Base-by-base conservation (phyloP, 2,329 filamentous ascomycete genomes). In the Stachybotrys elegans region DNA sequence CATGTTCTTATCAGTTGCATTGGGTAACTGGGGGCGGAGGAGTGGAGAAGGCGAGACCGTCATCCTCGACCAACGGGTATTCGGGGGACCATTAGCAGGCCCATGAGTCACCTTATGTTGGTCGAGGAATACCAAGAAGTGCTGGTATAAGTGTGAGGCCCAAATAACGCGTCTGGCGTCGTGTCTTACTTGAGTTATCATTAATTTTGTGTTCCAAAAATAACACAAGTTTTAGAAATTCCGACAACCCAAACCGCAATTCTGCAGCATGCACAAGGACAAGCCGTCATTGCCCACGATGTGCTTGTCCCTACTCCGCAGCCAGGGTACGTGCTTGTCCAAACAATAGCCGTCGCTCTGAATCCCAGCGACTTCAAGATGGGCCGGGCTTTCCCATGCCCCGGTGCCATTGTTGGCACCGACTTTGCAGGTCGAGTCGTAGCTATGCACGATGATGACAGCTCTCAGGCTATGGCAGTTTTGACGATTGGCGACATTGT, bases 291-390 rank as follows among this genome's bases (percentile, higher is more conserved):
- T n/a, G 36, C 23, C 11, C 17, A 11, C 17, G 36, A 39, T 13
- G 22, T 21, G 6, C 36, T 21, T n/a, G 20, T 39, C 7, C 36
- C 36, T 19, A n/a, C 36, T 21, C 36, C 23, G 36, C 20, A 21
- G 36, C 36, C 36, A n/a, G 36, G 36, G 16, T 22, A 12, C 14
- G 16, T 39, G 14, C 36, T 39, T 21, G 36, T 39, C 19, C 13
- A 21, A 14, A 22, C 20, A n/a, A 14, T 16, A 14, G 36, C 36
- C 22, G 36, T 39, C 11, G 36, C 36, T 21, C 36, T 39, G 12
- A 39, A 39, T 21, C 36, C 36, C 20, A 39, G 20, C 19, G 36
- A 39, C 17, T 23, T 22, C 36, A 39, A 39, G 36, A 39, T 39
- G 36, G 22, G 36, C 20, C 11, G 11, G 14, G 20, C 36, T 9